These are phyloP conservation scores for Euptelea pleiosperma DNA, from an alignment of 164 flowering plant genomes.

Conservation along the genomic window DNA sequence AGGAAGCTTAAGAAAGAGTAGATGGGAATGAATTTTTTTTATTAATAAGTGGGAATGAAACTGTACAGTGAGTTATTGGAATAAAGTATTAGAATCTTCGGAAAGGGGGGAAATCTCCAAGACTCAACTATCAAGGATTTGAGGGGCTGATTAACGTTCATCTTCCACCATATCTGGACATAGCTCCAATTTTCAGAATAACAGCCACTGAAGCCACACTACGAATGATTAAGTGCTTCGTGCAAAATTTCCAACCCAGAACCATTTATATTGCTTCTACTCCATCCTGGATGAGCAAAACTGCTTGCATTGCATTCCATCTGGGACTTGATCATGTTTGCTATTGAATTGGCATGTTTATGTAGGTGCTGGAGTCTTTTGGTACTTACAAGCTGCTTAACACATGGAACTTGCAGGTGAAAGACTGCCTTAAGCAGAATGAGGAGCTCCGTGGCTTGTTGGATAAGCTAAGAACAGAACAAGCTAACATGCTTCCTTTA, in stretches of 20 bases:
- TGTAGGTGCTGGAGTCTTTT: background rate
- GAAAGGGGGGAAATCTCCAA: too few relatives aligned
- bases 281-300: background rate
- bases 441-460: slow-evolving; percentile 70
- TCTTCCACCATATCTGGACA: background rate
- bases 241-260: background rate
- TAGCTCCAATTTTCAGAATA: background rate
- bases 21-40: too few relatives aligned
- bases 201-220: background rate
- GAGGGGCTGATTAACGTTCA: too few relatives aligned
- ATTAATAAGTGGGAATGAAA: too few relatives aligned
- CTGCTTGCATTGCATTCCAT: background rate
- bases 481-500: slow-evolving; percentile 30
- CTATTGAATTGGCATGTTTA: background rate
- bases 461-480: slow-evolving; percentile 67
- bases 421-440: slow-evolving; percentile 80
- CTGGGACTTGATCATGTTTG: background rate
- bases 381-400: background rate
- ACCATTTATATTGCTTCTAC: background rate
- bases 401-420: slow-evolving; percentile 47
- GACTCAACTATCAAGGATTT: too few relatives aligned
- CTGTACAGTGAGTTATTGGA: too few relatives aligned
- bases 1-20: too few relatives aligned
- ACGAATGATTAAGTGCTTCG: background rate
- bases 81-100: too few relatives aligned